Evolutionary conservation across 2,329 filamentous ascomycete genomes (phyloP).

Genomic region (Aspergillus puulaauensis): DNA sequence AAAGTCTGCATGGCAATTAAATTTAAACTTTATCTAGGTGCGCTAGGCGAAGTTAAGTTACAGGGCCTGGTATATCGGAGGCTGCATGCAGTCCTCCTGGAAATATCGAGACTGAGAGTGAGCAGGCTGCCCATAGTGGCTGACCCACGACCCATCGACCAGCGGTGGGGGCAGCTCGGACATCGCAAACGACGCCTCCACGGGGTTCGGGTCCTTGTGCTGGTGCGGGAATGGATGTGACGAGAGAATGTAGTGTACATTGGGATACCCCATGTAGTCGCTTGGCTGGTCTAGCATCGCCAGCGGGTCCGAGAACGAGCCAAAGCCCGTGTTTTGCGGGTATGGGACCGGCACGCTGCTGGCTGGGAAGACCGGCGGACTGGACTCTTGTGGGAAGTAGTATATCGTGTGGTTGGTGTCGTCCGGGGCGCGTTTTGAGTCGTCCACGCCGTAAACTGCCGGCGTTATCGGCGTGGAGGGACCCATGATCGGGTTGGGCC

Average conservation of each 20-base stretch:
- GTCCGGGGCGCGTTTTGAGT: not conserved
- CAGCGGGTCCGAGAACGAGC: not conserved
- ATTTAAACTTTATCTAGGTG: not conserved
- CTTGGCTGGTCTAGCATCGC: not conserved
- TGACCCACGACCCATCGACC: not conserved
- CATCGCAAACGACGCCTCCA: not conserved
- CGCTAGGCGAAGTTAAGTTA: not conserved
- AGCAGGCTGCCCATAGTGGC: not conserved
- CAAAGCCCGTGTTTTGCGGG: not conserved
- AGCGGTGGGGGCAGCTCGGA: not conserved
- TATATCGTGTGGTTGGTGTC: not conserved
- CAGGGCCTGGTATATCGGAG: not conserved
- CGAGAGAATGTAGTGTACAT: not conserved
- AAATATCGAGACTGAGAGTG: not conserved
- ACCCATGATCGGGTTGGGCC: not conserved
- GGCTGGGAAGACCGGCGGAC: not conserved
- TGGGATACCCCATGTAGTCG: not conserved
- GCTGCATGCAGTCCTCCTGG: not conserved
- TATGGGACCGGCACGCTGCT: not conserved
- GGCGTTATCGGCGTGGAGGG: constrained; percentile 3
- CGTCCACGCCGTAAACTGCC: not conserved
- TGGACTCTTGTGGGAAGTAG: not conserved
- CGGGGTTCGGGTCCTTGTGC: not conserved
- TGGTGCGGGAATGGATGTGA: not conserved
- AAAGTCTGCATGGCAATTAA: not conserved